Conservation (phyloP, 2,329 filamentous ascomycete genomes). For the Paraconiothyrium brasiliense region DNA sequence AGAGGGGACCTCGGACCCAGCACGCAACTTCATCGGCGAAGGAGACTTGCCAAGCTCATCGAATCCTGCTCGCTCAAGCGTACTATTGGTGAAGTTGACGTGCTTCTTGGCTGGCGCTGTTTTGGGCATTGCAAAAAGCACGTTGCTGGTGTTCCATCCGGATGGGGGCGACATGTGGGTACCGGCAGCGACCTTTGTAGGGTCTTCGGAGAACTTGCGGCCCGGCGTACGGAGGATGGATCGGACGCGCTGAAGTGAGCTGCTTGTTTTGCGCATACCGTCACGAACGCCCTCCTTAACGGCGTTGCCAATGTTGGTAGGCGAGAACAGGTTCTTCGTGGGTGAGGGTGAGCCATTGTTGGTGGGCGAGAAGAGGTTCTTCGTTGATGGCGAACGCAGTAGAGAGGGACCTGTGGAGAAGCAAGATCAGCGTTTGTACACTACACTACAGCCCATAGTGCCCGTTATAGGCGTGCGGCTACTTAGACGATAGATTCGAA, state of each 20-base stretch:
- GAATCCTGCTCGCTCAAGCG: constrained; percentile 58
- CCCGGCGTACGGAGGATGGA: constrained; percentile 70
- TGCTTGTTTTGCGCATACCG: constrained; percentile 50
- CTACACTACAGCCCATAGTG: neutral
- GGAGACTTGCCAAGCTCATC: constrained; percentile 47
- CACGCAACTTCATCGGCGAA: constrained; percentile 47
- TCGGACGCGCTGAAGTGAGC: constrained; percentile 65
- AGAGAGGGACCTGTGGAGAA: constrained; percentile 50
- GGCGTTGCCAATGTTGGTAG: constrained; percentile 42
- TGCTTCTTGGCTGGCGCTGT: constrained; percentile 80
- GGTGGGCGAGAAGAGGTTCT: constrained; percentile 54
- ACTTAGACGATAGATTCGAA: neutral
- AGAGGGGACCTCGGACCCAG: constrained; percentile 44
- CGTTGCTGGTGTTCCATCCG: constrained; percentile 58
- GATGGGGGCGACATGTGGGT: constrained; percentile 62
- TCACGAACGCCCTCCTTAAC: constrained; percentile 51
- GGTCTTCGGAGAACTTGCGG: constrained; percentile 68
- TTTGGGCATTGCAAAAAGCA: constrained; percentile 63
- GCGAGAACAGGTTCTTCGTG: constrained; percentile 59
- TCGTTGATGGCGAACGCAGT: constrained; percentile 61
- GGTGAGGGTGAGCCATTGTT: constrained; percentile 41
- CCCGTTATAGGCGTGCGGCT: neutral
- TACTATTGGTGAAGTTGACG: constrained; percentile 81
- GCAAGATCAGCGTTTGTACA: neutral
- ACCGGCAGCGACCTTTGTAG: constrained; percentile 66